These are phyloP conservation scores for Chlorella ohadii DNA, from an alignment of 139 green algal species.

Conservation along the genomic window DNA sequence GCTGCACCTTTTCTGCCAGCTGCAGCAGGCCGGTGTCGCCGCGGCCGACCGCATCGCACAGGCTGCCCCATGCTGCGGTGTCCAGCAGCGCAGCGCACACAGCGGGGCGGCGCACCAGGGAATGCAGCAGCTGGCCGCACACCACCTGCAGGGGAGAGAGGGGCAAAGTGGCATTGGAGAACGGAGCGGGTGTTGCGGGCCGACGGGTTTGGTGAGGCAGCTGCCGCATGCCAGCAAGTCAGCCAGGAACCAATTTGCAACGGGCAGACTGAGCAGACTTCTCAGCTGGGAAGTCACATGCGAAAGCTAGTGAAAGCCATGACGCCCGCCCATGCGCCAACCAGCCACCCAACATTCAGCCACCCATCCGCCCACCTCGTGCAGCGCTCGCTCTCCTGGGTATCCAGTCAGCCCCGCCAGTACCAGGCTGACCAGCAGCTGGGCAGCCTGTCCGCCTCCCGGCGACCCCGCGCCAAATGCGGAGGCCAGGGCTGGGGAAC, in stretches of 20 bases:
- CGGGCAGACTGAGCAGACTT: too few species aligned
- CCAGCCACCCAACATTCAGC: too few species aligned
- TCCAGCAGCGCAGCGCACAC: slow-evolving; percentile 51
- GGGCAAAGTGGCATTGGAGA: too few species aligned
- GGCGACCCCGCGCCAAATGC: slow-evolving; percentile 13
- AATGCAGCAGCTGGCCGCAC: slow-evolving; percentile 60
- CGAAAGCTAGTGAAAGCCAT: too few species aligned
- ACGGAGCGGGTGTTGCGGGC: too few species aligned
- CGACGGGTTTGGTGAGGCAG: too few species aligned
- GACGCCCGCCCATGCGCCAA: too few species aligned
- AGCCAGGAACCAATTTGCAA: too few species aligned
- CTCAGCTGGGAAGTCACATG: too few species aligned
- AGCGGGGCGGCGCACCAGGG: slow-evolving; percentile 57
- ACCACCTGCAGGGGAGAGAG: slow-evolving; percentile 4
- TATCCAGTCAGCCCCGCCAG: slow-evolving; percentile 38
- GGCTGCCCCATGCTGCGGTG: slow-evolving; percentile 57
- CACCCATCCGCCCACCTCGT: slow-evolving; percentile 4
- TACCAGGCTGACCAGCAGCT: slow-evolving; percentile 63
- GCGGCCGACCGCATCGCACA: slow-evolving; percentile 53
- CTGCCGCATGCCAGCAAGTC: too few species aligned
- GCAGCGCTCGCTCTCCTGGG: slow-evolving; percentile 45
- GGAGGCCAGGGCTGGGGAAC: slow-evolving; percentile 33
- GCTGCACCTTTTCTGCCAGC: slow-evolving; percentile 27
- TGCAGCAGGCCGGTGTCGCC: slow-evolving; percentile 25
- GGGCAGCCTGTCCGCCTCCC: not conserved